Evolutionary conservation across 257 asterid genomes (phyloP), one percentile per base, ranked within the genome.

Genomic region (Jacaranda copaia): DNA sequence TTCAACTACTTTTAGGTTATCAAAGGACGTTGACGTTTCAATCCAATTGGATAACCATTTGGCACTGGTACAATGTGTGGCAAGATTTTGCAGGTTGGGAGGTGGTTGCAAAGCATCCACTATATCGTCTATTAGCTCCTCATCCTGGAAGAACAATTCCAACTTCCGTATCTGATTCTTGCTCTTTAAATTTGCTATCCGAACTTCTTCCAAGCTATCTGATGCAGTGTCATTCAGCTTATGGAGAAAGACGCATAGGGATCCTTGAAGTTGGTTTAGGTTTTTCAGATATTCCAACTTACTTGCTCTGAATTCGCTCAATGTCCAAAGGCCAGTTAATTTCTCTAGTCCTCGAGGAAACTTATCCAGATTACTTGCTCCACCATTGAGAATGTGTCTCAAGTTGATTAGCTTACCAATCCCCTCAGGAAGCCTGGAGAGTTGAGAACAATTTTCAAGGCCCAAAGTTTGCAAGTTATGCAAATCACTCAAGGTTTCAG

Each of bases 31-130:
- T 25, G 32, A 25, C 19, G 35, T 58, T 3, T 58, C 12, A 1
- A 58, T 19, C 39, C 64, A 58, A 58, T 58, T 19, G 38, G 64
- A 58, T 6, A 58, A 58, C 64, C 64, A 58, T 58, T 58, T 58
- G 5, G 20, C 15, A 12, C 14, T 6, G 5, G 3, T 52, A 52
- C 58, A 2, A 14, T 8, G 16, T 52, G 18, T 12, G 58, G 20
- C 38, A 58, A 58, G 39, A 18, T 12, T 18, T 58, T 18, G 3
- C 12, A 58, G 13, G 64, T 58, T 58, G 5, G 38, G 64, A 8
- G 64, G 64, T 58, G 64, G 64, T 6, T 58, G 38, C 64, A 18
- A 58, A 16, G 58, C 58, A 52, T 52, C 18, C 16, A 52, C 58
- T 12, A 52, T 52, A 52, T 52, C 58, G 13, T 52, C 58, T 4